Evolutionary conservation across 768 basidiomycete genomes (phyloP).

Genomic region (Pulveroboletus sp.): DNA sequence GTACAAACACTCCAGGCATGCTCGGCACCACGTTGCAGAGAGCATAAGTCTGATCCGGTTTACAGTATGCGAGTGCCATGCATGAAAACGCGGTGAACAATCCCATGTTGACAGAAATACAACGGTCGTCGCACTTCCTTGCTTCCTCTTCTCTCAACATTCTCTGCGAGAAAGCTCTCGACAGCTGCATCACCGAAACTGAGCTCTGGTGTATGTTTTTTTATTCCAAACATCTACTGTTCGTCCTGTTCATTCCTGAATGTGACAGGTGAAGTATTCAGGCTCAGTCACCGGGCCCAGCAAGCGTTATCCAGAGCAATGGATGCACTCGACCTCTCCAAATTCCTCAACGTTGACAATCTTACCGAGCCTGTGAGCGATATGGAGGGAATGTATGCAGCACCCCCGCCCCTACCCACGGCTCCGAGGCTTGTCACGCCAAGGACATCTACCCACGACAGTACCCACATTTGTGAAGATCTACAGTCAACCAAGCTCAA

Average conservation of each 20-base stretch:
- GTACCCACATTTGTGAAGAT: neutral
- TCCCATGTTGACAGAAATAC: neutral
- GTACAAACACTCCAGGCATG: slow-evolving; percentile 20
- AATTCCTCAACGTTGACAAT: neutral
- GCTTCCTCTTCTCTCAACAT: slow-evolving; percentile 4
- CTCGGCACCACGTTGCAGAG: neutral
- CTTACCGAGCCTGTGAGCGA: neutral
- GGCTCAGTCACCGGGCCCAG: neutral
- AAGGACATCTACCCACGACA: neutral
- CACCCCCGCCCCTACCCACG: neutral
- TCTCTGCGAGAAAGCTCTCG: slow-evolving; percentile 4
- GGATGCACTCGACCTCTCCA: slow-evolving; percentile 2
- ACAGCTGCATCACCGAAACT: neutral
- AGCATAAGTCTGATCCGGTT: neutral
- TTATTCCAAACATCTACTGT: neutral
- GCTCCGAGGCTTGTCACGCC: neutral
- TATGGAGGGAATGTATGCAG: neutral
- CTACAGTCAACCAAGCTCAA: neutral
- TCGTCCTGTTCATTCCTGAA: neutral
- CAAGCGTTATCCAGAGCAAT: neutral
- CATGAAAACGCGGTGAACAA: slow-evolving; percentile 23
- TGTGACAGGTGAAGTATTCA: slow-evolving; percentile 6
- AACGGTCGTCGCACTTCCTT: slow-evolving; percentile 10
- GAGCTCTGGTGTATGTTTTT: slow-evolving; percentile 15
- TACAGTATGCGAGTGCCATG: slow-evolving; percentile 22